Evolutionary conservation across 768 basidiomycete species (phyloP), one percentile per base, ranked within the genome.

Genomic region (Pleurotus pulmonarius): DNA sequence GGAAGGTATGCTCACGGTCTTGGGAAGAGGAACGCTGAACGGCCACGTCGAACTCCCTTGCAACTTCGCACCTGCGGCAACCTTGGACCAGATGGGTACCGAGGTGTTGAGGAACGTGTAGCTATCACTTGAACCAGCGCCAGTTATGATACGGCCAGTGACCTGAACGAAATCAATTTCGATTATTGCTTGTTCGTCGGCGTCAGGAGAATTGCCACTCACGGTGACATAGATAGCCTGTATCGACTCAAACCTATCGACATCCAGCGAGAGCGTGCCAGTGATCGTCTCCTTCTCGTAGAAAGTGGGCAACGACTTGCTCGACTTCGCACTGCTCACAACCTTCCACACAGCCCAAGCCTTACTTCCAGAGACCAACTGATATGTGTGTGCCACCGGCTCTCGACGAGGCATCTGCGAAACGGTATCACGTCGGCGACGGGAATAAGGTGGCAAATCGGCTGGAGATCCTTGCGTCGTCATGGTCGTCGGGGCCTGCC

Each of bases 261-360:
- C 78, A 51, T 70, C 65, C 59, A 82, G 63, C 61, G 80, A 75
- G 46, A 82, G 68, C 40, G 67, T 69, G 43, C 78, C 79, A 51
- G 68, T 77, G 68, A 82, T 75, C 47, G 75, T 73, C 65, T 81
- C 79, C 69, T 79, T 81, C 71, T 83, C 80, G 62, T 76, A 78
- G 65, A 78, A 80, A 18, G 77, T 78, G 7, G 81, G 80, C 34
- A 81, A 66, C 51, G 78, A 79, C 55, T 76, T 77, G 16, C 77
- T 66, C 18, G 70, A 65, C 12, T 64, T 64, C 22, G 75, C 68
- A 29, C 80, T 75, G 61, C 78, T 82, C 47, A 67, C 68, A 16
- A 85, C 63, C 7, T 69, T 68, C 45, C 87, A 66, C 25, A 71
- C 68, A n/a, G 80, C 72, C 77, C 81, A 81, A 8, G 71, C 60